These are phyloP conservation scores for Plantago coronopus DNA, from an alignment of 305 asterid species.

Conservation along the genomic window DNA sequence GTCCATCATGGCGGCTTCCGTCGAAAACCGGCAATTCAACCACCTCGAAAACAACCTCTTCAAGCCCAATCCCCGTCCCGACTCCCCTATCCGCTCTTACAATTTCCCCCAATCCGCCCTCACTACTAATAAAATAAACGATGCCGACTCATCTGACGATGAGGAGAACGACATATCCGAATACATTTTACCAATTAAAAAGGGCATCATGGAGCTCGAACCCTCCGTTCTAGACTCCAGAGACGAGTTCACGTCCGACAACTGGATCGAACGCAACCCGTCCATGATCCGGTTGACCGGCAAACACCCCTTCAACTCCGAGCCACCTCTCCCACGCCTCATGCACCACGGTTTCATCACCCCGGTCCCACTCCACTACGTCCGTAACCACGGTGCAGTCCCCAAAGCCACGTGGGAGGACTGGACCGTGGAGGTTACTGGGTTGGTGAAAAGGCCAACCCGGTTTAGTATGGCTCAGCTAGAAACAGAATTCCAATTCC, in stretches of 20 bases:
- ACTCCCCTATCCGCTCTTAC: conserved; percentile 61
- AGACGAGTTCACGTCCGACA: conserved; percentile 70
- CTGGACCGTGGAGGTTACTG: conserved; percentile 79
- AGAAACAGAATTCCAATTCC: conserved; percentile 42
- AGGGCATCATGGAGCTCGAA: conserved; percentile 61
- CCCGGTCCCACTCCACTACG: conserved; percentile 93
- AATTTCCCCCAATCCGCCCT: conserved; percentile 32
- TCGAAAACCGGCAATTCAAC: conserved; percentile 62
- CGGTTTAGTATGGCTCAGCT: conserved; percentile 70
- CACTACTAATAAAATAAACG: conserved; percentile 18
- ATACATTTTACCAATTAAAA: conserved; percentile 26
- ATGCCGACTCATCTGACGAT: conserved; percentile 39
- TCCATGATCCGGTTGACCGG: conserved; percentile 88
- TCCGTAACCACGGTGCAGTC: conserved; percentile 89
- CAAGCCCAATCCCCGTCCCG: conserved; percentile 51
- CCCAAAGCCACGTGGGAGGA: conserved; percentile 59
- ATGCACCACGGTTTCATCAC: conserved; percentile 96
- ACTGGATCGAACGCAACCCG: conserved; percentile 73
- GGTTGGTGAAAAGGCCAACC: conserved; percentile 58
- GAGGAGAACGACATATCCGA: conserved; percentile 42
- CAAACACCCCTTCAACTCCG: conserved; percentile 93
- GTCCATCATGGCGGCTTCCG: conserved; percentile 74
- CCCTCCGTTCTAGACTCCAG: conserved; percentile 56
- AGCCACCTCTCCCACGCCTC: conserved; percentile 70
- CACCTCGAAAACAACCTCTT: conserved; percentile 43